Base-by-base conservation (phyloP, 495 filamentous ascomycete genomes). In the Tuber indicum region DNA sequence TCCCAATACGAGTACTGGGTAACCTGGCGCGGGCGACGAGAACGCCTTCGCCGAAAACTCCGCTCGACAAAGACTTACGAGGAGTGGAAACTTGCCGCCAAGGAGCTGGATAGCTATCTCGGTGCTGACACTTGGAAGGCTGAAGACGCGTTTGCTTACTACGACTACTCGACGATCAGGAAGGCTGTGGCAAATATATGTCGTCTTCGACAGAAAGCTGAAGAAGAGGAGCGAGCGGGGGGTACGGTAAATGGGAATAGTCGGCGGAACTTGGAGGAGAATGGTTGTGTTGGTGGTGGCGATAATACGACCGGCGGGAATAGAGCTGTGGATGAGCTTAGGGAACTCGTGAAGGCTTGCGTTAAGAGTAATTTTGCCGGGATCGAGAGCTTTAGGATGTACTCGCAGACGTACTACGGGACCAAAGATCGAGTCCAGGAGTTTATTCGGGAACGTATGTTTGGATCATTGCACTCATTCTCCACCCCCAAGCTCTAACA, bases 351-450 rank as follows among this genome's bases (percentile, higher is more conserved):
- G 45, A 94, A 98, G 86, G 91, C 91, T 23, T 97, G 94, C 81
- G 92, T 98, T 76, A 99, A 97, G 88, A 96, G 92, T 84, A 98
- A 98, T 82, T 98, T 97, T 85, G 92, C 91, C 16, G 96, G 96
- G 0, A 90, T 96, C n/a, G 96, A 99, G 85, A 98, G 97, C 78
- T 91, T 96, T 36, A 87, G 93, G 58, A 87, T 99, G 19, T 99
- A 99, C 84, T 95, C 92, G 79, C 93, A 98, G 86, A 94, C 94
- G 2, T 98, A 99, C 81, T 97, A 94, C 75, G 96, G 96, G 39
- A 99, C 96, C 2, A 99, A 99, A 83, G 89, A 94, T 62, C 84
- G 97, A 70, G 94, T 96, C 23, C 96, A 98, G 85, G 88, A 90
- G 62, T 98, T 92, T 82, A 87, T 97, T 72, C 93, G 97, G 78